A percentile compares a stretch with the other conserved stretches of the same genome.
phyloP scores from a whole-genome alignment of 345 rosid species.

The Brassica rapa region DNA sequence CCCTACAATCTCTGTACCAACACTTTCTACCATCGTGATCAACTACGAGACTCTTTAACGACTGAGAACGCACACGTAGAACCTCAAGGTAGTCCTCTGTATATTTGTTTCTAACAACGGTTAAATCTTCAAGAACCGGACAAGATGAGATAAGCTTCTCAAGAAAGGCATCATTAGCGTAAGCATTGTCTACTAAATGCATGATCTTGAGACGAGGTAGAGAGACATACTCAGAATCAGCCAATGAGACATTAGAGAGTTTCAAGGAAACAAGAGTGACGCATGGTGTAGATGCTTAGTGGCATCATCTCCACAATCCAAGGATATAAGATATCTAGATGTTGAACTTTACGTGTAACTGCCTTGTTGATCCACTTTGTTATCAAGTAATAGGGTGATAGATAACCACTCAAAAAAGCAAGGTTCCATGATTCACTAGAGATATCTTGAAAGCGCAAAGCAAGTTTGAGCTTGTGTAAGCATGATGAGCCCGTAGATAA shows the following conservation, averaged over 20 bases:
- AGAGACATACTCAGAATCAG: background rate
- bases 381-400: background rate
- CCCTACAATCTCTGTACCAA: background rate
- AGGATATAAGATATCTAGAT: background rate
- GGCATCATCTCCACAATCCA: background rate
- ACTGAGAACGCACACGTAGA: background rate
- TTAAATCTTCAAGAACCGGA: background rate
- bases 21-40: background rate
- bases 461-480: slow-evolving; percentile 12
- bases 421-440: background rate
- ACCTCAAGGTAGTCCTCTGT: background rate
- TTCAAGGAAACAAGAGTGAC: background rate
- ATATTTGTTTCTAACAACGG: background rate
- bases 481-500: background rate
- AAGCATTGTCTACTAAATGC: background rate
- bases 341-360: background rate
- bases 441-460: background rate
- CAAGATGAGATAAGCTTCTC: slow-evolving; percentile 7
- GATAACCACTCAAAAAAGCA: background rate
- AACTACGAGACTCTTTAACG: background rate
- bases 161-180: background rate
- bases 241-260: background rate
- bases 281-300: slow-evolving; percentile 2
- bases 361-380: background rate
- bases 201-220: slow-evolving; percentile 10